Base-by-base conservation (phyloP, 148 eudicot species). In the Spergularia marina region DNA sequence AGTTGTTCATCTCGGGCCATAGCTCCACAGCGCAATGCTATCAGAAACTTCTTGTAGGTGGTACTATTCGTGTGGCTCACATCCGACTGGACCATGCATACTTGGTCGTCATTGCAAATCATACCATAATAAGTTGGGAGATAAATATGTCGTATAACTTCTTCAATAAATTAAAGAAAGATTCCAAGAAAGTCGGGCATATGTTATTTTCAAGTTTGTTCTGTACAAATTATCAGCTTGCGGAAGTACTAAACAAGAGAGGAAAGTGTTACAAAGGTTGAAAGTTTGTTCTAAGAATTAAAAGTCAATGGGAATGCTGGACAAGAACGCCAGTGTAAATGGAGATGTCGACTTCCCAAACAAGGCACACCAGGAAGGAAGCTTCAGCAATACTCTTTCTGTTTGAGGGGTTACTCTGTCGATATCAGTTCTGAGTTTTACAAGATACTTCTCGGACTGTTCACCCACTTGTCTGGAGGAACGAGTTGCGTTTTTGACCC, bases 321-420 rank as follows among this genome's bases (percentile, higher is more conserved):
- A 85, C 62, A 96, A 81, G 79, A 96, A 92, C 40, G 97, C 88
- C 10, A 96, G 78, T 21, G 86, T 87, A 75, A 69, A 84, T 14
- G 99, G 99, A 82, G 94, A 87, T 15, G 98, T 91, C 2, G 99
- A 92, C 78, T 96, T 96, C 54, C 98, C 99, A 54, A 92, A 96
- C 17, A 82, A 78, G 23, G 98, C 83, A 83, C 96, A 96, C 99
- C 99, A 96, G n/a, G 86, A 77, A 54, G 99, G 97, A 78, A 92
- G 92, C 86, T 88, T 96, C 74, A 23, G 55, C 66, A 96, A 78
- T 70, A 96, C 82, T 36, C 53, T 84, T 59, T 85, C 74, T 4
- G 65, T 74, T 74, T 81, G 82, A 4, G 97, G 98, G 41, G 99
- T 96, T 84, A 88, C 49, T 71, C 84, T 79, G 73, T 92, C 80